Conservation (phyloP, 495 filamentous ascomycete genomes). For the Penicillium cataractarum region DNA sequence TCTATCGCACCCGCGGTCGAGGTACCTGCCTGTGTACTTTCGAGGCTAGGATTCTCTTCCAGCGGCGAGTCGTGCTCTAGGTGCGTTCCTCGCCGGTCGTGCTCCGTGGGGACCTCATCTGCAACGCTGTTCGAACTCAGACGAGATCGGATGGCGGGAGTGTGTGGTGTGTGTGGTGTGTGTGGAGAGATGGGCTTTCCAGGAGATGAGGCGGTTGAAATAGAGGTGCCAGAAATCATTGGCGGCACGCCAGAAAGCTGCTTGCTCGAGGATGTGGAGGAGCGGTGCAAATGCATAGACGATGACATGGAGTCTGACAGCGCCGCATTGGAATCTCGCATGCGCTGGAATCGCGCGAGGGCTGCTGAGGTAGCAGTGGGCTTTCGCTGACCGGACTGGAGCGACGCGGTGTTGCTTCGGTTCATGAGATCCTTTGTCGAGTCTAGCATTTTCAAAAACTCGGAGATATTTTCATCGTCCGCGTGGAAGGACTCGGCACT, state of each 20-base stretch:
- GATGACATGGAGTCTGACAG: constrained; percentile 88
- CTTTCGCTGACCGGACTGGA: constrained; percentile 62
- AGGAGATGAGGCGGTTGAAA: constrained; percentile 83
- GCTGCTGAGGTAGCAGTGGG: constrained; percentile 62
- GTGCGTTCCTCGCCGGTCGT: constrained; percentile 30
- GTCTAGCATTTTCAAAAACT: constrained; percentile 87
- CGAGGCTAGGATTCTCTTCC: constrained; percentile 42
- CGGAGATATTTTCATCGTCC: constrained; percentile 89
- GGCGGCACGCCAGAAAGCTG: constrained; percentile 81
- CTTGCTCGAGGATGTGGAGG: constrained; percentile 80
- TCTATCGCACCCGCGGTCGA: constrained; percentile 70
- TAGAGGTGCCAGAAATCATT: constrained; percentile 80
- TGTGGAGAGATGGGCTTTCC: constrained; percentile 93
- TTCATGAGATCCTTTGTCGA: constrained; percentile 76
- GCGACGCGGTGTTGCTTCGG: constrained; percentile 57
- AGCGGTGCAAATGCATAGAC: constrained; percentile 79
- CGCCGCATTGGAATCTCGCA: constrained; percentile 83
- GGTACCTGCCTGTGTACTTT: constrained; percentile 48
- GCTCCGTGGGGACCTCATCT: constrained; percentile 60
- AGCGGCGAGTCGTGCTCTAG: constrained; percentile 40
- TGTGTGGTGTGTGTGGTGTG: constrained; percentile 93
- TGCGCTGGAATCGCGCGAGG: constrained; percentile 75
- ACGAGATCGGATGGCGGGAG: constrained; percentile 89
- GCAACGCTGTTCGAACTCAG: constrained; percentile 84
- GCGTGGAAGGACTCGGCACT: constrained; percentile 81